phyloP scores from a whole-genome alignment of 1,284 basidiomycete species.

The Fistulina hepatica region DNA sequence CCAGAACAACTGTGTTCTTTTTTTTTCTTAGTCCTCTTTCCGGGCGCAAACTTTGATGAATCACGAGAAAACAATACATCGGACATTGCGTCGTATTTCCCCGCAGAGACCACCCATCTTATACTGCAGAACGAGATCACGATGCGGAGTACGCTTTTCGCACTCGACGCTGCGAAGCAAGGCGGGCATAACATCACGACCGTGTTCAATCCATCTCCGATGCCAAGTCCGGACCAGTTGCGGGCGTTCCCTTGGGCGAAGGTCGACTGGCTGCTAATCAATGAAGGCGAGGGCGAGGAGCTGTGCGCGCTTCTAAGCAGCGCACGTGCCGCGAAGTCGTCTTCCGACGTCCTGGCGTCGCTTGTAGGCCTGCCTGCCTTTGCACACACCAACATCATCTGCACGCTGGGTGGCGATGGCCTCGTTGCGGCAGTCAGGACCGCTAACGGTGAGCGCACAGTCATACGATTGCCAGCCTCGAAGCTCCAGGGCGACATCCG shows the following conservation, averaged over 20 bases:
- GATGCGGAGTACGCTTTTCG: conserved; percentile 28
- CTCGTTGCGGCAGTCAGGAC: conserved; percentile 29
- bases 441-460: conserved; percentile 12
- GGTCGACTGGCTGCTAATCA: conserved; percentile 44
- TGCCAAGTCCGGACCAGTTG: conserved; percentile 31
- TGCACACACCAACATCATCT: conserved; percentile 36
- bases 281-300: conserved; percentile 36
- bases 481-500: conserved; percentile 27
- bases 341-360: not conserved
- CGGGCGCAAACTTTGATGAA: conserved; percentile 41
- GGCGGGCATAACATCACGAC: conserved; percentile 23
- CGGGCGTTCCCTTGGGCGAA: conserved; percentile 36
- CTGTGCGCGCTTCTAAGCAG: conserved; percentile 24
- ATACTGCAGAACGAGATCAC: conserved; percentile 51
- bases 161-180: conserved; percentile 24
- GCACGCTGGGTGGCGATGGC: conserved; percentile 41
- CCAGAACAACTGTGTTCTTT: not conserved
- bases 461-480: conserved; percentile 35
- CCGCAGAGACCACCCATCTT: conserved; percentile 31
- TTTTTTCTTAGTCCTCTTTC: conserved; percentile 35
- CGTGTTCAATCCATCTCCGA: conserved; percentile 47
- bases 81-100: conserved; percentile 16
- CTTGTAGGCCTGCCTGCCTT: not conserved
- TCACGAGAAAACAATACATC: conserved; percentile 22
- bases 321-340: not conserved